Evolutionary conservation across 108 stramenopile genomes (phyloP).

Genomic region (Schizochytrium sp.): DNA sequence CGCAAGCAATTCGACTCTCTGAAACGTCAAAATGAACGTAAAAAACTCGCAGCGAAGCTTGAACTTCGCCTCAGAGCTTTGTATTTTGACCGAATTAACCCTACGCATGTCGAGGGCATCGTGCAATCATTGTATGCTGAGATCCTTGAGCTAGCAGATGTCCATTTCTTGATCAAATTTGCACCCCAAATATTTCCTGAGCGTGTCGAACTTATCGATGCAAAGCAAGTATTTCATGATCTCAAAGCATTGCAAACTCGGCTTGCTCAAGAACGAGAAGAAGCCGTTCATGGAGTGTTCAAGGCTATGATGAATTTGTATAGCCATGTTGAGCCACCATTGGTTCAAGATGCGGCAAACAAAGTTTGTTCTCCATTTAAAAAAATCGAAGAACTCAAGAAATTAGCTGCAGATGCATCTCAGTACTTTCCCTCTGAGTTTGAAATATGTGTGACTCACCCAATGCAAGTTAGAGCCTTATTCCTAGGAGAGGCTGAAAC

Average conservation of each 20-base stretch:
- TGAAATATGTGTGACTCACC: background rate
- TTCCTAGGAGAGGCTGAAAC: background rate
- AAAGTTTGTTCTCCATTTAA: background rate
- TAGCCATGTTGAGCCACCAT: constrained; percentile 33
- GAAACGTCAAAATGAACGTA: constrained; percentile 39
- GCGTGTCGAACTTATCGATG: constrained; percentile 3
- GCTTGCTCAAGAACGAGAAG: background rate
- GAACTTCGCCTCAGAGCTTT: constrained; percentile 33
- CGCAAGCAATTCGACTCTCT: background rate
- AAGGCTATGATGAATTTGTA: constrained; percentile 16
- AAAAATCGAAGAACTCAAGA: constrained; percentile 51
- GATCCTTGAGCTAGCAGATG: constrained; percentile 18
- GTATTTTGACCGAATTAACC: constrained; percentile 57
- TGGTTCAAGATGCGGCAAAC: background rate
- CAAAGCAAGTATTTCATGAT: background rate
- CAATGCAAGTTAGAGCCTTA: background rate
- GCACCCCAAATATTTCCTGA: constrained; percentile 40
- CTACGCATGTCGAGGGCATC: constrained; percentile 34
- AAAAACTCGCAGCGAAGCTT: constrained; percentile 45
- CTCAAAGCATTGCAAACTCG: background rate
- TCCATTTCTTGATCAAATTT: constrained; percentile 5
- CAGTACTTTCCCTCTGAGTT: constrained; percentile 56
- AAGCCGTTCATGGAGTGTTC: background rate
- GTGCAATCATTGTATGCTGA: constrained; percentile 44
- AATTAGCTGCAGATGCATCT: constrained; percentile 47